Evolutionary conservation across 2,329 filamentous ascomycete species (phyloP), one percentile per base, ranked within the genome.

Genomic region (Colletotrichum viniferum): DNA sequence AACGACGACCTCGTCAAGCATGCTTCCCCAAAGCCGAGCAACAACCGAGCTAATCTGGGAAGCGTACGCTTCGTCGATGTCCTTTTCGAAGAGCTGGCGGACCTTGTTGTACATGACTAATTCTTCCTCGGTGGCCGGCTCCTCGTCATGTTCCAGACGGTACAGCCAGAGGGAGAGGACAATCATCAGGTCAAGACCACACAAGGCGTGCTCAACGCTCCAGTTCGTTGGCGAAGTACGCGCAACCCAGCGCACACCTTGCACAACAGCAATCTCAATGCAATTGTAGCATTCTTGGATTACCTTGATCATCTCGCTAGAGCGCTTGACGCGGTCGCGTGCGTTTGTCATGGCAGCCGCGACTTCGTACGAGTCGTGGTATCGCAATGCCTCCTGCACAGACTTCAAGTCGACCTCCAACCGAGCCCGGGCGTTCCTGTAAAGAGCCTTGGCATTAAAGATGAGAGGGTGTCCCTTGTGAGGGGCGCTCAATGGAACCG

Each of bases 111-210:
- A 97, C 95, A 98, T 97, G 85, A 88, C 90, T 80, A 94, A 86
- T 85, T 98, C 95, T 81, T 97, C 95, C 79, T 94, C 93, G 34
- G 92, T 95, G 38, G 95, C 94, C 30, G 94, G 93, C 87, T 98
- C 96, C 78, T 98, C 96, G 88, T 99, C 97, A 88, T 98, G 96
- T 94, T 99, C 97, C 89, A 99, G 94, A 87, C 96, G 96, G 89
- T 98, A 98, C 81, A 99, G 93, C 97, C 97, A 99, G 79, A 98
- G 90, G 81, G 95, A 98, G 80, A 99, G 93, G 80, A 98, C 97
- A 84, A 98, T 97, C 92, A 99, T 98, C 79, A 98, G 90, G 85
- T 99, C 97, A 87, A 99, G 92, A 77, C 96, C 96, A 82, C 96
- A 98, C 74, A 99, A 92, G 68, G 97, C 96, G 84, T 99, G 96